Conservation (phyloP, 2,329 filamentous ascomycete species). For the Cephalotrichum gorgonifer region DNA sequence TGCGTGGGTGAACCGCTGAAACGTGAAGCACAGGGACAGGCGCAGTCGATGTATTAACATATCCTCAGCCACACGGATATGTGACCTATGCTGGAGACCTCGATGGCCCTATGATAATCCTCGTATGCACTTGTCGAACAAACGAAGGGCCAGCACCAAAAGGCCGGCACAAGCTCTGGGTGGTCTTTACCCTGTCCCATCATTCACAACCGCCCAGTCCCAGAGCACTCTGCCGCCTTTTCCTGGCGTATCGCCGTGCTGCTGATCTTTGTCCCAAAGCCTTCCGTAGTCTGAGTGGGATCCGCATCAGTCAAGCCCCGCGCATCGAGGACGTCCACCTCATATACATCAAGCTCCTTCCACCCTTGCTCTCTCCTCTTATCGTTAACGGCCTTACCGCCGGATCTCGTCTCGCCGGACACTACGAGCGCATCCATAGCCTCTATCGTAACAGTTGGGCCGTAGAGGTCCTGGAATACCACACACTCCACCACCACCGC, state of each 20-base stretch:
- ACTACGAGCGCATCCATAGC: slow-evolving; percentile 72
- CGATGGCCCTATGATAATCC: too few species aligned
- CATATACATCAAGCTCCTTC: slow-evolving; percentile 67
- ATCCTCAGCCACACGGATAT: too few species aligned
- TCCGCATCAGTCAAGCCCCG: slow-evolving; percentile 33
- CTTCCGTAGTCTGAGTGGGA: slow-evolving; percentile 31
- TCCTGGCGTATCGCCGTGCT: slow-evolving; percentile 70
- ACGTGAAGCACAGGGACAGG: too few species aligned
- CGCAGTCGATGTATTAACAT: too few species aligned
- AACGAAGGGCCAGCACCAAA: too few species aligned
- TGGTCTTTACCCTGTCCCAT: too few species aligned
- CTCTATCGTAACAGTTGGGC: slow-evolving; percentile 78
- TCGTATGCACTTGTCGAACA: too few species aligned
- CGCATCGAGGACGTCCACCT: slow-evolving; percentile 78
- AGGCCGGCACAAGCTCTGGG: too few species aligned
- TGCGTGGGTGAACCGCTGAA: too few species aligned
- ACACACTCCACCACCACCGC: slow-evolving; percentile 64
- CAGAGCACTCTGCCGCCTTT: slow-evolving; percentile 18
- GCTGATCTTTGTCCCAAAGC: slow-evolving; percentile 78
- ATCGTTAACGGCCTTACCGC: slow-evolving; percentile 79
- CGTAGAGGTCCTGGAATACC: slow-evolving; percentile 78
- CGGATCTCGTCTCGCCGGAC: slow-evolving; percentile 76
- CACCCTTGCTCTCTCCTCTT: slow-evolving; percentile 68
- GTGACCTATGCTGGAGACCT: too few species aligned
- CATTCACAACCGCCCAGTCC: not conserved